A percentile compares a stretch with the other conserved stretches of the same genome.
phyloP scores from a whole-genome alignment of 169 alveolate species.

The Fabrea salina region DNA sequence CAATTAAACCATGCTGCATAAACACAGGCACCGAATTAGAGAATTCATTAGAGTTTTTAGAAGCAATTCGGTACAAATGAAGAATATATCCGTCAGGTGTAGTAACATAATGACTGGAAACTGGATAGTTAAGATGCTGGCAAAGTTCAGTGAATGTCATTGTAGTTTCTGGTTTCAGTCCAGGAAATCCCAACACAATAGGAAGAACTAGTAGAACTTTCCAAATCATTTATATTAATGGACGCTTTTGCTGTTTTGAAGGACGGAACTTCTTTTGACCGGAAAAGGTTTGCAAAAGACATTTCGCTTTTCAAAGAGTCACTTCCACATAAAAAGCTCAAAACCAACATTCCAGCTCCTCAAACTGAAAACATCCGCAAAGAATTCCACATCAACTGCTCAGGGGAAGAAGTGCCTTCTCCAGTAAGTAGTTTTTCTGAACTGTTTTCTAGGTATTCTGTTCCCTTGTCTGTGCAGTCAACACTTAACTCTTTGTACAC shows the following conservation, averaged over 20 bases:
- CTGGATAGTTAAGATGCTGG: constrained; percentile 11
- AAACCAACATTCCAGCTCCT: neutral
- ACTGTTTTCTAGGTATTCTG: neutral
- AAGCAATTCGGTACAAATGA: constrained; percentile 51
- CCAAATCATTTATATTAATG: no score
- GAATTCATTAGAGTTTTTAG: neutral
- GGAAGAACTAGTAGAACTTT: no score
- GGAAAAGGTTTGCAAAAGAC: constrained; percentile 11
- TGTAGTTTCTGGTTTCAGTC: neutral
- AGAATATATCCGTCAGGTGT: constrained; percentile 62
- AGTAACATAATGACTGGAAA: constrained; percentile 43
- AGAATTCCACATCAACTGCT: neutral
- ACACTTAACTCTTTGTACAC: constrained; percentile 4
- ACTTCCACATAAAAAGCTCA: neutral
- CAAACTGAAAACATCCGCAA: neutral
- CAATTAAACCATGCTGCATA: constrained; percentile 84
- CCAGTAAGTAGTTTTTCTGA: neutral
- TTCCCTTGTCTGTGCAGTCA: neutral
- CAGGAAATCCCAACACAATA: no score
- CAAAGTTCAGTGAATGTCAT: neutral
- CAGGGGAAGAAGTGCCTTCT: neutral
- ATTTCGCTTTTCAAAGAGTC: neutral
- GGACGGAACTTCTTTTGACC: constrained; percentile 19
- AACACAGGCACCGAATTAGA: constrained; percentile 54
- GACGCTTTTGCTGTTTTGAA: neutral